phyloP scores from a whole-genome alignment of 345 rosid species.

The Citrus medica region DNA sequence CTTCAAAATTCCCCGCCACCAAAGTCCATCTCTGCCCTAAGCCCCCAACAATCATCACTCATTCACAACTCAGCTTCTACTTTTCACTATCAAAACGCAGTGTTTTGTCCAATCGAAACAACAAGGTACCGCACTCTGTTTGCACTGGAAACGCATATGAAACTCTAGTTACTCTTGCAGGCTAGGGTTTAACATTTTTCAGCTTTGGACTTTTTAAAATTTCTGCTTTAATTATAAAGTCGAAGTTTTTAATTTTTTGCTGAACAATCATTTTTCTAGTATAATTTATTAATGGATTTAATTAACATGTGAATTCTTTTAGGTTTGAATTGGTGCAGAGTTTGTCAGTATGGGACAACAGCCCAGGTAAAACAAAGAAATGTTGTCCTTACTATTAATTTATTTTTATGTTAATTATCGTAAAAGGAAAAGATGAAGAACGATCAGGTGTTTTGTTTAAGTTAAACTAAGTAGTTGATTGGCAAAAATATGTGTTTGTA shows the following conservation, averaged over 20 bases:
- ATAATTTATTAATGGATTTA: neutral
- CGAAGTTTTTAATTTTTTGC: neutral
- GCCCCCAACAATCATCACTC: neutral
- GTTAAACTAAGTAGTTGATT: neutral
- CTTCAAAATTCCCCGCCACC: constrained; percentile 19
- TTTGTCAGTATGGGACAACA: neutral
- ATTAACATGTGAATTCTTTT: neutral
- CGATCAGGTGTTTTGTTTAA: neutral
- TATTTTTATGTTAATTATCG: neutral
- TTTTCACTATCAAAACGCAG: constrained; percentile 2
- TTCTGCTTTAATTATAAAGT: neutral
- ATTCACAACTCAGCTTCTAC: neutral
- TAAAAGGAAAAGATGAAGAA: neutral
- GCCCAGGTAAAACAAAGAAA: constrained; percentile 8
- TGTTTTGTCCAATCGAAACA: neutral
- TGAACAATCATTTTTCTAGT: neutral
- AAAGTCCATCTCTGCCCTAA: neutral
- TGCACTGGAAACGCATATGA: neutral
- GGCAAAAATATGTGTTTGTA: neutral
- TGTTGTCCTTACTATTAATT: neutral
- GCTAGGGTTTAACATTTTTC: neutral
- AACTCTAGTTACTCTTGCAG: neutral
- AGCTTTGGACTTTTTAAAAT: neutral
- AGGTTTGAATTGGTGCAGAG: neutral
- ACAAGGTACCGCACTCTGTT: neutral